Evolutionary conservation across 2,329 filamentous ascomycete genomes (phyloP).

Genomic region (Plenodomus biglobosus): DNA sequence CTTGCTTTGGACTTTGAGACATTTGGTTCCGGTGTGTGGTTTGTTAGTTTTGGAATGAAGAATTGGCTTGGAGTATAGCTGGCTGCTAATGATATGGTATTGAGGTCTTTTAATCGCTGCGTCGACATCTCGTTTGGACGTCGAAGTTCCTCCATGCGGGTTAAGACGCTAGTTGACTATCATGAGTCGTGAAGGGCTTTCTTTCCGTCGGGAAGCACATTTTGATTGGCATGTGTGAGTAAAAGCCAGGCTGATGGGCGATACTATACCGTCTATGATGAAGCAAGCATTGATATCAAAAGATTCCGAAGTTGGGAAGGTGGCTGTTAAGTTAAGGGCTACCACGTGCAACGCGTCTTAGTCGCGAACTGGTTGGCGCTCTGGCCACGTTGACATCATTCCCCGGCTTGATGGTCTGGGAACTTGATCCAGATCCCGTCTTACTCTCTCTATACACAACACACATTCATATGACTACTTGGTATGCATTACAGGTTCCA

Average conservation of each 20-base stretch:
- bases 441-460: too few relatives aligned
- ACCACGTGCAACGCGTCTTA: conserved; percentile 6
- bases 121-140: background rate
- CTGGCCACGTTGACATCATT: conserved; percentile 2
- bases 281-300: background rate
- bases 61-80: too few relatives aligned
- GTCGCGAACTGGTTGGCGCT: background rate
- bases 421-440: too few relatives aligned
- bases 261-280: background rate
- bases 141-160: background rate
- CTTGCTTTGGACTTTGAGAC: background rate
- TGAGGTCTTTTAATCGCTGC: too few relatives aligned
- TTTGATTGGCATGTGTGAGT: background rate
- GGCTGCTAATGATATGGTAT: too few relatives aligned
- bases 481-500: too few relatives aligned
- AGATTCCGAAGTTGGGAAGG: background rate
- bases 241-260: background rate
- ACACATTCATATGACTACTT: too few relatives aligned
- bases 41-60: too few relatives aligned
- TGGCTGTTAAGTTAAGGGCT: background rate
- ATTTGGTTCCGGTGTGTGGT: too few relatives aligned
- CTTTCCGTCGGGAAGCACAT: conserved; percentile 1
- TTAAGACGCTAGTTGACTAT: background rate
- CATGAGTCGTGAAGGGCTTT: background rate
- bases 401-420: background rate